Evolutionary conservation across 2,329 filamentous ascomycete genomes (phyloP).

Genomic region (Orbilia brochopaga): DNA sequence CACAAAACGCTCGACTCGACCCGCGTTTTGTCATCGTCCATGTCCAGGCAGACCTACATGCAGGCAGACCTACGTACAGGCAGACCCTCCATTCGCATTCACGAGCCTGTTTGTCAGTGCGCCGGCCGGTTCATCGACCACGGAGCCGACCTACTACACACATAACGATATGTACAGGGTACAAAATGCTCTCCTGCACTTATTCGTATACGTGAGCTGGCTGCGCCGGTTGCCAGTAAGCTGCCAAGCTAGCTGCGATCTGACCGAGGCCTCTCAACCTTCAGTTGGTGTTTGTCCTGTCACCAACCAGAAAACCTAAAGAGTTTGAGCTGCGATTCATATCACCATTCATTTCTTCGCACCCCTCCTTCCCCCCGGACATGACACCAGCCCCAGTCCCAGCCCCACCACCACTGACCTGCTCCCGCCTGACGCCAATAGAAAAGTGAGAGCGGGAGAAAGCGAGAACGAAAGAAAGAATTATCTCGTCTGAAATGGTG

Average conservation of each 20-base stretch:
- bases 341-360: conserved; percentile 8
- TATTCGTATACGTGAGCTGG: neutral
- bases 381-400: conserved; percentile 11
- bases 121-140: too few relatives aligned
- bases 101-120: neutral
- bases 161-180: neutral
- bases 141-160: too few relatives aligned
- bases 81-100: neutral
- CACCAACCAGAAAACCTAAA: conserved; percentile 11
- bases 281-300: conserved; percentile 1
- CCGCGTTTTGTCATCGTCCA: neutral
- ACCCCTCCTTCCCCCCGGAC: neutral
- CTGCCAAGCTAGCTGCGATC: conserved; percentile 9
- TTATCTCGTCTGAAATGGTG: neutral
- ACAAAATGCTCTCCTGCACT: too few relatives aligned
- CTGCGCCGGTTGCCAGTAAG: conserved; percentile 1
- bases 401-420: conserved; percentile 6
- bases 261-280: neutral
- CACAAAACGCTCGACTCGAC: neutral
- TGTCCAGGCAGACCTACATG: too few relatives aligned
- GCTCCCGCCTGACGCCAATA: neutral
- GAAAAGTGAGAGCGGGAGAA: conserved; percentile 22
- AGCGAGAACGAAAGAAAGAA: conserved; percentile 1
- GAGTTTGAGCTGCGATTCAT: conserved; percentile 48
- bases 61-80: too few relatives aligned